These are phyloP conservation scores for Hysterangium stoloniferum DNA, from an alignment of 768 basidiomycete genomes.

Conservation along the genomic window DNA sequence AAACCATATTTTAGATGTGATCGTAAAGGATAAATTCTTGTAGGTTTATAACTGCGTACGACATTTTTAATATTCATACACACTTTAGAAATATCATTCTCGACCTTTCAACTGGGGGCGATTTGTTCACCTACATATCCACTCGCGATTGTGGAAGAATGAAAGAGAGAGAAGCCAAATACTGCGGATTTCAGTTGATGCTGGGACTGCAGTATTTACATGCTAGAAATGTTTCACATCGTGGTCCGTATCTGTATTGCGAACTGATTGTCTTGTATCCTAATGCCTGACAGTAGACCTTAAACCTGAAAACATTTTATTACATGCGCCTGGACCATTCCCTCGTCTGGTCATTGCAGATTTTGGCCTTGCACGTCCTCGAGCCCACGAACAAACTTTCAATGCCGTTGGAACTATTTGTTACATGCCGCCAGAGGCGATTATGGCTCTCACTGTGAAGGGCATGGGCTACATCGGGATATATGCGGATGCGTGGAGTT, in stretches of 20 bases:
- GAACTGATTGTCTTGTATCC: not conserved
- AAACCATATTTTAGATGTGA: constrained; percentile 66
- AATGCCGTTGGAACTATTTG: constrained; percentile 86
- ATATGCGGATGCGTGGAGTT: constrained; percentile 89
- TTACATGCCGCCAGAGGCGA: constrained; percentile 80
- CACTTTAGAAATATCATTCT: constrained; percentile 66
- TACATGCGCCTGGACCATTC: constrained; percentile 73
- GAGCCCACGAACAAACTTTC: constrained; percentile 73
- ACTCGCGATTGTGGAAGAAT: constrained; percentile 43
- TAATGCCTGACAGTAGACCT: not conserved
- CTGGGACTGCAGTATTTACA: constrained; percentile 66
- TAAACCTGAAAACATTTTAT: constrained; percentile 81
- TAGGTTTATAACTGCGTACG: constrained; percentile 21
- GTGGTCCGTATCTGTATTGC: constrained; percentile 40
- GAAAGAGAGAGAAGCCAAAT: constrained; percentile 77
- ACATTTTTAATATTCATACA: not conserved
- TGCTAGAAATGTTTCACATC: constrained; percentile 63
- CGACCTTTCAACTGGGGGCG: constrained; percentile 78
- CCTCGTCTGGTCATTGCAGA: constrained; percentile 81
- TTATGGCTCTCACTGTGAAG: constrained; percentile 69
- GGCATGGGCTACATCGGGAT: constrained; percentile 58
- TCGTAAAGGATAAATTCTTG: constrained; percentile 53
- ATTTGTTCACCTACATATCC: constrained; percentile 80
- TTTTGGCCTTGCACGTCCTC: constrained; percentile 76
- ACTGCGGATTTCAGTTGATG: constrained; percentile 75